phyloP scores from a whole-genome alignment of 2,329 filamentous ascomycete species.

The Whalleya microplaca region DNA sequence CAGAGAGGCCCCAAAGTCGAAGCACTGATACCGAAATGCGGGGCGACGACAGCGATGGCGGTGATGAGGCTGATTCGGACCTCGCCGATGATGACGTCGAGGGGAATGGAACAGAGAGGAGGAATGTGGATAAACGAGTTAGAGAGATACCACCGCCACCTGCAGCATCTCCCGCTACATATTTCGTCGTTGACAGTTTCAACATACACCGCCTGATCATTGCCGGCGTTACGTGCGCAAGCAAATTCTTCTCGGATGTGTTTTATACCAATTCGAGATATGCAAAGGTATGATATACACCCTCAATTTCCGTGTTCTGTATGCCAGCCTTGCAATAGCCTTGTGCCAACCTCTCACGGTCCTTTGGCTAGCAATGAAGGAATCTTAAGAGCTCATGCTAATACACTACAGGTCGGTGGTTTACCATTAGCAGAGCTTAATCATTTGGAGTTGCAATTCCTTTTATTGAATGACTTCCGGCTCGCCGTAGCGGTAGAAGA shows the following conservation, averaged over 20 bases:
- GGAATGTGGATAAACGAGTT: constrained; percentile 29
- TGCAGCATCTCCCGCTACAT: constrained; percentile 49
- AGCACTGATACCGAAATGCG: constrained; percentile 42
- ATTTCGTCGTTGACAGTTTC: constrained; percentile 97
- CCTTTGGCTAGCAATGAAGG: neutral
- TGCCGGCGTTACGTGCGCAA: constrained; percentile 94
- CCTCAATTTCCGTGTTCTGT: constrained; percentile 2
- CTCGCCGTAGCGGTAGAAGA: constrained; percentile 93
- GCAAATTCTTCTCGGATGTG: constrained; percentile 98
- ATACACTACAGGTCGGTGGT: constrained; percentile 75
- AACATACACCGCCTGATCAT: constrained; percentile 98
- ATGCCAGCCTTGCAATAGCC: neutral
- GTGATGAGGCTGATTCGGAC: constrained; percentile 54
- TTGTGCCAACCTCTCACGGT: neutral
- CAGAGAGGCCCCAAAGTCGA: neutral
- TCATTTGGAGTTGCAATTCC: constrained; percentile 93
- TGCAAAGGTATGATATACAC: constrained; percentile 74
- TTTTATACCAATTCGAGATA: constrained; percentile 99
- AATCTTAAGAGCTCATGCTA: constrained; percentile 14
- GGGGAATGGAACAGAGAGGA: constrained; percentile 40
- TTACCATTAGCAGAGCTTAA: constrained; percentile 91
- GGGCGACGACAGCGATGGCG: constrained; percentile 38
- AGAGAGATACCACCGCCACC: constrained; percentile 22
- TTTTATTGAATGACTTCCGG: constrained; percentile 93
- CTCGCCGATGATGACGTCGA: constrained; percentile 53